Evolutionary conservation across 1,139 yeast genomes (phyloP).

Genomic region (Insectozyma bohioensis): DNA sequence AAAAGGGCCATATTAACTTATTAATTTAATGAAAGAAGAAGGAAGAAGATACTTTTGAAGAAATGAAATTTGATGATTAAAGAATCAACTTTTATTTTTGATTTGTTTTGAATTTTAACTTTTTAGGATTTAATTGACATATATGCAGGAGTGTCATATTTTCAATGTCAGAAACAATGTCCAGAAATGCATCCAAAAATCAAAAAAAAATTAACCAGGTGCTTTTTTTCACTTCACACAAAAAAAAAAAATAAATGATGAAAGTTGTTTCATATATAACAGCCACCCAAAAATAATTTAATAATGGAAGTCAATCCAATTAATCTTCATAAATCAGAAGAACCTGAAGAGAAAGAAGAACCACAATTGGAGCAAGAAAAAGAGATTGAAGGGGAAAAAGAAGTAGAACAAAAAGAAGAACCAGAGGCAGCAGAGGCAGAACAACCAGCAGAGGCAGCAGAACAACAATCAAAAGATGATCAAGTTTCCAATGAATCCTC

Average conservation of each 20-base stretch:
- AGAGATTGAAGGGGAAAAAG: slow-evolving; percentile 3
- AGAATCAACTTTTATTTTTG: background rate
- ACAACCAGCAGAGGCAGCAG: too few species aligned
- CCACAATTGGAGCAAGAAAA: slow-evolving; percentile 4
- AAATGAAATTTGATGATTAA: background rate
- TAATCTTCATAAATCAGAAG: slow-evolving; percentile 7
- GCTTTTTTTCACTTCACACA: too few species aligned
- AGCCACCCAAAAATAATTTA: background rate
- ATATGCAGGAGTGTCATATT: too few species aligned
- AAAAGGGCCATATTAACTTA: slow-evolving; percentile 57
- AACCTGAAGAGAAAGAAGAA: slow-evolving; percentile 4
- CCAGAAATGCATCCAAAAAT: too few species aligned
- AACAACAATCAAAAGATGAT: too few species aligned
- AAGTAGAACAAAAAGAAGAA: too few species aligned
- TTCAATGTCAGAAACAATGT: too few species aligned
- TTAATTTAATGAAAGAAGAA: background rate
- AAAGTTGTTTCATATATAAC: too few species aligned
- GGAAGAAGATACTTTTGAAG: background rate
- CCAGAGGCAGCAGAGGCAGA: too few species aligned
- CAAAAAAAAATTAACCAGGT: too few species aligned
- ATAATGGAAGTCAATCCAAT: slow-evolving; percentile 13
- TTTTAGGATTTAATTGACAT: too few species aligned
- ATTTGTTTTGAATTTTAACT: slow-evolving; percentile 8
- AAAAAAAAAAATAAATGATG: too few species aligned
- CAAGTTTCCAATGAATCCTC: slow-evolving; percentile 4